Evolutionary conservation across 2,329 filamentous ascomycete species (phyloP).

Genomic region (Fusarium torreyae): DNA sequence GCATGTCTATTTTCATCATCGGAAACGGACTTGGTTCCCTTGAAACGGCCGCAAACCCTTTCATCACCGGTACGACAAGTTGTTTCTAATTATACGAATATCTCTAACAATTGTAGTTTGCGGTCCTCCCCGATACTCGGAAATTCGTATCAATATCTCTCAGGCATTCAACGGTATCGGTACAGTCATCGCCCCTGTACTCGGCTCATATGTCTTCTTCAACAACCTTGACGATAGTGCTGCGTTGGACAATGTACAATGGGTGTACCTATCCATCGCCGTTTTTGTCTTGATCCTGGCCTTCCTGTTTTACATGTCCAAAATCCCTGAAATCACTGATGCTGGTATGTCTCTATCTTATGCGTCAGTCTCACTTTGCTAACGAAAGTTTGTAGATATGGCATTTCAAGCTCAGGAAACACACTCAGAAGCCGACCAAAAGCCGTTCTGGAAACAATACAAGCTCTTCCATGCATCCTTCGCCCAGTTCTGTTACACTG

Average conservation of each 20-base stretch:
- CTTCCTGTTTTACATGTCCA: constrained; percentile 75
- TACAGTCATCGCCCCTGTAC: constrained; percentile 78
- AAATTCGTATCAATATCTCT: constrained; percentile 81
- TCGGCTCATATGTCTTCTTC: constrained; percentile 83
- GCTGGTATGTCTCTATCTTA: constrained; percentile 50
- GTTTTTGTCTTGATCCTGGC: constrained; percentile 79
- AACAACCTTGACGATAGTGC: constrained; percentile 69
- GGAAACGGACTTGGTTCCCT: constrained; percentile 81
- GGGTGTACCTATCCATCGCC: constrained; percentile 82
- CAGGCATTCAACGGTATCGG: constrained; percentile 85
- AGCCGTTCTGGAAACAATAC: constrained; percentile 79
- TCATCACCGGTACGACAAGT: constrained; percentile 67
- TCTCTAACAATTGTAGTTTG: constrained; percentile 53
- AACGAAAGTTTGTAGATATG: constrained; percentile 68
- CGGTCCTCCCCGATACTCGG: constrained; percentile 77
- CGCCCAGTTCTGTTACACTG: constrained; percentile 85
- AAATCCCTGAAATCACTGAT: constrained; percentile 79
- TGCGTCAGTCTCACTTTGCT: neutral
- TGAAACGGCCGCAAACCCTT: constrained; percentile 84
- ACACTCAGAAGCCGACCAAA: constrained; percentile 68
- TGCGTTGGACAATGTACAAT: constrained; percentile 78
- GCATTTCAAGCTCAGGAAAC: constrained; percentile 70
- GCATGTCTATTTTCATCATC: constrained; percentile 79
- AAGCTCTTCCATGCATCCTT: constrained; percentile 82
- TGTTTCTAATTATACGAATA: fast-evolving